Evolutionary conservation across 805 yeast genomes (phyloP).

Genomic region (Groenewaldozyma tartarivorans): DNA sequence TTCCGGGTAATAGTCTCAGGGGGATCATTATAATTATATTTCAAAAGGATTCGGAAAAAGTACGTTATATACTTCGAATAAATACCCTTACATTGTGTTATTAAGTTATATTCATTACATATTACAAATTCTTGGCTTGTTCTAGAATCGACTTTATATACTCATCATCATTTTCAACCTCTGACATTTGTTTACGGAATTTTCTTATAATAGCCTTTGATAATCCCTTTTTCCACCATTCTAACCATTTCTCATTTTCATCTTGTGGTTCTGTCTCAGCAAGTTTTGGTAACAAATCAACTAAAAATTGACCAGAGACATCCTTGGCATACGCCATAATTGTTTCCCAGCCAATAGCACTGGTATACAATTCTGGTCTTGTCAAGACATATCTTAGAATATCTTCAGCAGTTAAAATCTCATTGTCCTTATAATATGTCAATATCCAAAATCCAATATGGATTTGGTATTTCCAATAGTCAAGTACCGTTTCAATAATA

Average conservation of each 20-base stretch:
- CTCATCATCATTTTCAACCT: background rate
- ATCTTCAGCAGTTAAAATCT: slow-evolving; percentile 36
- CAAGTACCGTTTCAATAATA: slow-evolving; percentile 45
- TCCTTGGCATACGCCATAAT: slow-evolving; percentile 7
- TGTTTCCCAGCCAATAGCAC: slow-evolving; percentile 23
- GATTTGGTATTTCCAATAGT: slow-evolving; percentile 58
- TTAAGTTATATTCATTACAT: too few relatives aligned
- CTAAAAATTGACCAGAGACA: background rate
- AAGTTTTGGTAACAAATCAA: slow-evolving; percentile 3
- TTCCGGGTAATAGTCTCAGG: too few relatives aligned
- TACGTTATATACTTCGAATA: too few relatives aligned
- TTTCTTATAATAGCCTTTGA: background rate
- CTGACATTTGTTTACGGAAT: background rate
- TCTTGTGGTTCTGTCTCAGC: background rate
- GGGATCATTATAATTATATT: too few relatives aligned
- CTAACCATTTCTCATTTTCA: slow-evolving; percentile 5
- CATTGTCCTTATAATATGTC: slow-evolving; percentile 40
- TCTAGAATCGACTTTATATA: background rate
- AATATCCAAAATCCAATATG: slow-evolving; percentile 54
- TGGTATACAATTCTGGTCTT: slow-evolving; percentile 17
- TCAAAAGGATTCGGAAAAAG: too few relatives aligned
- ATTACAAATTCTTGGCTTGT: background rate
- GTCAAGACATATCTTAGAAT: slow-evolving; percentile 35
- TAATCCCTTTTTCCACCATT: slow-evolving; percentile 9
- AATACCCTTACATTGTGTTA: too few relatives aligned